phyloP scores from a whole-genome alignment of 2,329 filamentous ascomycete species.

The Hymenoscyphus albidus region DNA sequence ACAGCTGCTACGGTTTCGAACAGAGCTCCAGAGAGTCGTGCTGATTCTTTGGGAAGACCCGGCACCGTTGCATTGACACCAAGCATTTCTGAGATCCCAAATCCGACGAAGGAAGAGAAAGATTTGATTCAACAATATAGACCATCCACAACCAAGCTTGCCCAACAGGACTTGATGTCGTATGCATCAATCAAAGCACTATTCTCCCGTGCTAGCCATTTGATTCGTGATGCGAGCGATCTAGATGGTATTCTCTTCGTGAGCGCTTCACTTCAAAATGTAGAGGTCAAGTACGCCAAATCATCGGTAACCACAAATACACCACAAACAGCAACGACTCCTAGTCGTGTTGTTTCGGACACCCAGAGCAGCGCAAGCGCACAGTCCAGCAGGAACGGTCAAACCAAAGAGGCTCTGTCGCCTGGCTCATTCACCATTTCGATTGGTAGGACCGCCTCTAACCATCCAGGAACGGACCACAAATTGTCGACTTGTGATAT shows the following conservation, averaged over 20 bases:
- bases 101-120: neutral
- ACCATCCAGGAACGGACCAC: neutral
- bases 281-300: neutral
- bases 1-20: constrained; percentile 1
- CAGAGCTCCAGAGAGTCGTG: neutral
- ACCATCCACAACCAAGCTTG: neutral
- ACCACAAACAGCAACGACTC: neutral
- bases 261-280: constrained; percentile 6
- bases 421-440: neutral
- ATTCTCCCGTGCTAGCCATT: constrained; percentile 7
- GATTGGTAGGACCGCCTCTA: neutral
- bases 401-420: neutral
- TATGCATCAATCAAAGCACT: constrained; percentile 7
- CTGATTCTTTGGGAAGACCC: neutral
- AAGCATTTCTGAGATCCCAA: neutral
- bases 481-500: constrained; percentile 4
- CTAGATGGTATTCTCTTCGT: constrained; percentile 9
- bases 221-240: constrained; percentile 8
- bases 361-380: neutral
- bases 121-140: neutral
- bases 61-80: neutral
- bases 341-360: neutral
- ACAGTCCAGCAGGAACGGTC: neutral
- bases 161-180: neutral
- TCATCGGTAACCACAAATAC: neutral